A percentile compares a stretch with the other conserved stretches of the same genome.
Evolutionary conservation across 768 basidiomycete species (phyloP).

Genomic region (Lentinula raphanica): DNA sequence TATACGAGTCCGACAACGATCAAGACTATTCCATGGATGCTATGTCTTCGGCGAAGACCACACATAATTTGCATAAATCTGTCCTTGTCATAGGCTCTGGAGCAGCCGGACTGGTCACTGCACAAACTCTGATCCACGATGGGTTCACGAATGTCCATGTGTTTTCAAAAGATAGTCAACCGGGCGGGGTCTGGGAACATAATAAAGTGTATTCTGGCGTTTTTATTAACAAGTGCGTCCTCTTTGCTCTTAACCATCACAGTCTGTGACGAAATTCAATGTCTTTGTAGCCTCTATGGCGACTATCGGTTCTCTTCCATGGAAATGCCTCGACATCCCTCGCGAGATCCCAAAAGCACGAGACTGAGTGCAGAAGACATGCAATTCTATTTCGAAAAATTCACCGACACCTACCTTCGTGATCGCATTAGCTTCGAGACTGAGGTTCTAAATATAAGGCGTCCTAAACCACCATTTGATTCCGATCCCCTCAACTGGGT

Average conservation of each 20-base stretch:
- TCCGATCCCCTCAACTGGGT: conserved; percentile 34
- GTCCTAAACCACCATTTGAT: conserved; percentile 16
- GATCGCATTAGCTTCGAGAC: conserved; percentile 40
- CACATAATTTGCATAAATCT: neutral
- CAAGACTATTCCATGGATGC: conserved; percentile 10
- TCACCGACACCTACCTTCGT: conserved; percentile 41
- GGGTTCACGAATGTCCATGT: conserved; percentile 53
- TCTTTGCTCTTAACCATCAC: neutral
- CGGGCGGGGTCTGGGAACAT: conserved; percentile 58
- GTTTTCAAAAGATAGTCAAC: conserved; percentile 46
- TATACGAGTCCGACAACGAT: neutral
- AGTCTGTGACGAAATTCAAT: neutral
- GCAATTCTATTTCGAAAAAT: conserved; percentile 50
- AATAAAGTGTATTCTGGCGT: conserved; percentile 53
- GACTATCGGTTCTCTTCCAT: conserved; percentile 56
- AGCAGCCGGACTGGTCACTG: conserved; percentile 54
- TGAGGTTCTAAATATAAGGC: conserved; percentile 42
- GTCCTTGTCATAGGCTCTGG: conserved; percentile 56
- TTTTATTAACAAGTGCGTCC: conserved; percentile 53
- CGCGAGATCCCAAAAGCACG: conserved; percentile 31
- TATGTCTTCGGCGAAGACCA: conserved; percentile 11
- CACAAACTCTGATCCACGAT: conserved; percentile 49
- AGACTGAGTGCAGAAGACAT: conserved; percentile 51
- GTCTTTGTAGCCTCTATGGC: conserved; percentile 49
- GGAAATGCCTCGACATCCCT: conserved; percentile 42